Conservation (phyloP, 345 rosid species). For the Rubroshorea leprosula region DNA sequence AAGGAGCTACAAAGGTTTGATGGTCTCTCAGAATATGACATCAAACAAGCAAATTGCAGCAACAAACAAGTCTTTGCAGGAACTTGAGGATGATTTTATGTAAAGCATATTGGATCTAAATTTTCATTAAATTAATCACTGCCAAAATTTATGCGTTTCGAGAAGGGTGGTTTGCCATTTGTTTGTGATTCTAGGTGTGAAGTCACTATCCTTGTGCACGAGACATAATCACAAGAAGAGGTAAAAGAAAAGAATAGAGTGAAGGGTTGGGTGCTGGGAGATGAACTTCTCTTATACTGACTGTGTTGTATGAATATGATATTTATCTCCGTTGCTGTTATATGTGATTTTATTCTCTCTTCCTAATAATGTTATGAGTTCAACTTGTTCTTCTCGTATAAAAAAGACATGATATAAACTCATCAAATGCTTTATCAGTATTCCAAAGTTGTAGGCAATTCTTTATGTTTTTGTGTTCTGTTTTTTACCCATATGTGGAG, state of each 20-base stretch:
- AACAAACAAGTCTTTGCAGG: constrained; percentile 79
- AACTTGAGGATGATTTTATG: constrained; percentile 97
- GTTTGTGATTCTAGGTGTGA: constrained; percentile 17
- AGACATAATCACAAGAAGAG: not conserved
- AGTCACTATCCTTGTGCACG: constrained; percentile 6
- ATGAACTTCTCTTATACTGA: constrained; percentile 14
- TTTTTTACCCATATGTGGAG: too few relatives aligned
- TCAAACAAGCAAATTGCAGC: constrained; percentile 89
- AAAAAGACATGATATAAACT: too few relatives aligned
- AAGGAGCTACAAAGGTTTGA: constrained; percentile 94
- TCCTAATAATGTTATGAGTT: not conserved
- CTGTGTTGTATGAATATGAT: constrained; percentile 14
- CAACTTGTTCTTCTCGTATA: too few relatives aligned
- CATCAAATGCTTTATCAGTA: too few relatives aligned
- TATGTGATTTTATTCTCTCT: not conserved
- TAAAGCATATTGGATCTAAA: constrained; percentile 22
- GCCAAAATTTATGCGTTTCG: constrained; percentile 17
- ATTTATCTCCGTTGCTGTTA: constrained; percentile 9
- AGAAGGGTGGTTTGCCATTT: constrained; percentile 18
- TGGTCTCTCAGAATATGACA: constrained; percentile 95
- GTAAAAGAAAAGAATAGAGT: constrained; percentile 6
- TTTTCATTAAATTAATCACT: constrained; percentile 13
- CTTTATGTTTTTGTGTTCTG: too few relatives aligned
- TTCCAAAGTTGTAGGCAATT: too few relatives aligned
- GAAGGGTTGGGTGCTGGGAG: constrained; percentile 9